Base-by-base conservation (phyloP, 345 rosid species). In the Populus tremula region DNA sequence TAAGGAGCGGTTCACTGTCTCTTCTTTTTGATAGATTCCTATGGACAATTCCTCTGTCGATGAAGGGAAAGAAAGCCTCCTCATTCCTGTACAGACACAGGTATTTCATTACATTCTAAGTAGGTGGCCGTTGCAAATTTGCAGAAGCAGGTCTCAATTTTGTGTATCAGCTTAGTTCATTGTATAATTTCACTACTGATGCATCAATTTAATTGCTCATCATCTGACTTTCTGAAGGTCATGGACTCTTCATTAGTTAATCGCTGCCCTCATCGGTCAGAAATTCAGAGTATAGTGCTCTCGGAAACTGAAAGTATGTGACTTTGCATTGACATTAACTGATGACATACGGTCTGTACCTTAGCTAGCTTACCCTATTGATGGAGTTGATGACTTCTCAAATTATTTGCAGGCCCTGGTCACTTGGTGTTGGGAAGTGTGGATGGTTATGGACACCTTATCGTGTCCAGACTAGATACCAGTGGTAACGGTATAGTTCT, bases 241-340 rank as follows among this genome's bases (percentile, higher is more conserved):
- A 64, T 73, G 65, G 83, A 88, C 47, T 86, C 86, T 73, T 75
- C 66, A 29, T 35, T 85, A 39, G 78, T 91, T 14, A 82, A 83
- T 50, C 90, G 90, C 68, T 91, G 91, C 77, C 91, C 91, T 5
- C 95, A 88, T 84, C 90, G 87, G 59, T 85, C 89, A 0, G 95
- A 91, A 85, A 87, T 89, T 70, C 93, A 89, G 82, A 87, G 91
- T 75, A 75, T 91, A 61, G 87, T 74, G 14, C 87, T 89, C 39
- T 66, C 84, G 23, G 89, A 86, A 77, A 81, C 84, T 49, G 84
- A 86, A 63, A 70, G 95, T 88, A 74, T 81, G 92, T 78, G 66
- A n/a, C 67, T 75, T 54, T 25, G n/a, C 8, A 23, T 31, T 47
- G 53, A 47, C 6, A 47, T 47, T 14, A 16, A 47, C 53, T 14